These are phyloP conservation scores for Mucor indicus DNA, from an alignment of 371 early-diverging fungal species.

Conservation along the genomic window DNA sequence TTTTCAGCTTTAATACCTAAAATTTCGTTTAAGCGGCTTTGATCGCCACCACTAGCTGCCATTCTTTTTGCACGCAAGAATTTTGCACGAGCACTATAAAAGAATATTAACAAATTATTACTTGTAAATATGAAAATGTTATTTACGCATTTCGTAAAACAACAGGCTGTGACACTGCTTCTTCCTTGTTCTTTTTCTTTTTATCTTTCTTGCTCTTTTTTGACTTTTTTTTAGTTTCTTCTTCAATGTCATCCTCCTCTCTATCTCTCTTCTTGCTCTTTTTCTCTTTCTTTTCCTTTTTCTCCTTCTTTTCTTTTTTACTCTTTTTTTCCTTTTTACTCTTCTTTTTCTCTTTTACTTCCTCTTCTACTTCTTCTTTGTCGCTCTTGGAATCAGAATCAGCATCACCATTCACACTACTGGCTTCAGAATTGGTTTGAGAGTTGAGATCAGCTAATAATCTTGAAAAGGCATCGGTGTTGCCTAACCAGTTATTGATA, in stretches of 20 bases:
- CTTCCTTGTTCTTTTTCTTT: constrained; percentile 37
- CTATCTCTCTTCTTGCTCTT: constrained; percentile 17
- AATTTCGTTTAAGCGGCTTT: constrained; percentile 53
- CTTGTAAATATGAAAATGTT: background rate
- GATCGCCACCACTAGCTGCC: constrained; percentile 40
- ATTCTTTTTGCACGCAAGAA: constrained; percentile 70
- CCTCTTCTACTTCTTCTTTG: constrained; percentile 12
- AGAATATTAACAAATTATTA: background rate
- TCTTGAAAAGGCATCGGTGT: constrained; percentile 82
- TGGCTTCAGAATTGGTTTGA: constrained; percentile 31
- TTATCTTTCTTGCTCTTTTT: constrained; percentile 31
- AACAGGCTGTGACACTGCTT: constrained; percentile 22
- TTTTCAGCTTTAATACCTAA: constrained; percentile 44
- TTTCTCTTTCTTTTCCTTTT: constrained; percentile 28
- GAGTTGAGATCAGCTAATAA: constrained; percentile 77
- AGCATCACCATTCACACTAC: constrained; percentile 40
- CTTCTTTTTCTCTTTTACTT: constrained; percentile 6
- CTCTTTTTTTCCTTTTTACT: constrained; percentile 25
- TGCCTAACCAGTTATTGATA: constrained; percentile 93
- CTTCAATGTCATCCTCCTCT: constrained; percentile 22
- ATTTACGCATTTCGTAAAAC: constrained; percentile 59
- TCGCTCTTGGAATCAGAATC: constrained; percentile 5
- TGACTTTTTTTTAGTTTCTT: constrained; percentile 21
- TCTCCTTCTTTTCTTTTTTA: constrained; percentile 29
- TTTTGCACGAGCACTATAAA: constrained; percentile 62